Base-by-base conservation (phyloP, 352 stramenopile species). In the Pythium pyrilobum region DNA sequence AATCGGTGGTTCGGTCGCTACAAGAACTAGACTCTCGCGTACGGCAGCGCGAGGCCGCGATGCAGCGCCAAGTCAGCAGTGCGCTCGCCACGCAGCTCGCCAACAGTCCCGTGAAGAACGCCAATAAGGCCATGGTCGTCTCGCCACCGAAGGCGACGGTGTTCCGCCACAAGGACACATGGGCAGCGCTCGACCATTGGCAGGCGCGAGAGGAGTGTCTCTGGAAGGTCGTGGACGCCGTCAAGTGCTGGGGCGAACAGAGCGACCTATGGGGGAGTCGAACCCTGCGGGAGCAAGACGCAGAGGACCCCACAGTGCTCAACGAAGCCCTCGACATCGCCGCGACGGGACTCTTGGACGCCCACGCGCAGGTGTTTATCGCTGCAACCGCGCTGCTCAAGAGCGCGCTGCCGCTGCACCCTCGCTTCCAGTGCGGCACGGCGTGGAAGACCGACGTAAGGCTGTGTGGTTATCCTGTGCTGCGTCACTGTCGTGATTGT, bases 281-380 rank as follows among this genome's bases (percentile, higher is more conserved):
- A 37, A 25, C 43, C 18, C 23, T 20, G 32, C 13, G 40, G 13
- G 12, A 47, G 2, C 21, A 29, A 49, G 16, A 13, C 16, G 15
- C n/a, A 36, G 27, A 21, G 1, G 36, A 42, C 9, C 47, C n/a
- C 0, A 25, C 34, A 24, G 28, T 42, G 11, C 10, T 67, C n/a
- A 34, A 64, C 32, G 66, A 74, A 11, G 54, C 40, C 1, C 24
- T 71, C 7, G 4, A 41, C 0, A 52, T 67, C 9, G 47, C 36
- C 5, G 56, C 46, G 10, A 20, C 41, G 1, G 48, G 49, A 12
- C 53, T 71, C 5, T 21, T 39, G 2, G 64, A 72, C 24, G 1
- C 12, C 18, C 44, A 74, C 21, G 11, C 27, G 0, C 62, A 71
- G 42, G 66, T 74, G 1, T 71, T 71, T 38, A 48, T 71, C n/a